These are phyloP conservation scores for Isatis lusitanica DNA, from an alignment of 441 rosid species.

Conservation along the genomic window DNA sequence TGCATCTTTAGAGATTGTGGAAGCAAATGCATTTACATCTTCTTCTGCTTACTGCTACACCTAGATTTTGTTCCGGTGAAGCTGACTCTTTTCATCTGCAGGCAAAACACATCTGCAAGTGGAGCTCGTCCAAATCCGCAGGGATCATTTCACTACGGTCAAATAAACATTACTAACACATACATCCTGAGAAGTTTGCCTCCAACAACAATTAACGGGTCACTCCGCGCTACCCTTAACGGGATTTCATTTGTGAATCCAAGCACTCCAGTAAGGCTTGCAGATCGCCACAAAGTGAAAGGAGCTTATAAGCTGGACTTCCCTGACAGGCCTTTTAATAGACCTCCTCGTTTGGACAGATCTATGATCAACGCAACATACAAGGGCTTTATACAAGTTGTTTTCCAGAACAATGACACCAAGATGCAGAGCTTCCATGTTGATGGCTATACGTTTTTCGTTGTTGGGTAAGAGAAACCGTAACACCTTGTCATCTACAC, in stretches of 20 bases:
- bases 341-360: slow-evolving; percentile 56
- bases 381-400: slow-evolving; percentile 76
- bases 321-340: slow-evolving; percentile 60
- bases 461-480: slow-evolving; percentile 65
- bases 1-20: no score
- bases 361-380: slow-evolving; percentile 87
- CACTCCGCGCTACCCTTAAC: slow-evolving; percentile 64
- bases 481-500: background rate
- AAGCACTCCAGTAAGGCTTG: slow-evolving; percentile 75
- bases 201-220: slow-evolving; percentile 59
- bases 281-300: slow-evolving; percentile 64
- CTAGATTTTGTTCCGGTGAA: background rate
- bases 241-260: slow-evolving; percentile 83
- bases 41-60: background rate
- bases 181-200: slow-evolving; percentile 72
- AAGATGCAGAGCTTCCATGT: slow-evolving; percentile 84
- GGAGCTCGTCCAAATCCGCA: slow-evolving; percentile 99
- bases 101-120: slow-evolving; percentile 84
- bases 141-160: slow-evolving; percentile 89
- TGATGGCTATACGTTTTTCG: slow-evolving; percentile 80
- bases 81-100: slow-evolving; percentile 22
- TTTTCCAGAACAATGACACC: slow-evolving; percentile 90
- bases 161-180: slow-evolving; percentile 74
- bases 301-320: slow-evolving; percentile 89
- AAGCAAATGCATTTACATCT: background rate